A percentile compares a stretch with the other conserved stretches of the same genome.
These are phyloP conservation scores for Barbatosphaeria neglecta DNA, from an alignment of 495 filamentous ascomycete genomes.

Conservation along the genomic window DNA sequence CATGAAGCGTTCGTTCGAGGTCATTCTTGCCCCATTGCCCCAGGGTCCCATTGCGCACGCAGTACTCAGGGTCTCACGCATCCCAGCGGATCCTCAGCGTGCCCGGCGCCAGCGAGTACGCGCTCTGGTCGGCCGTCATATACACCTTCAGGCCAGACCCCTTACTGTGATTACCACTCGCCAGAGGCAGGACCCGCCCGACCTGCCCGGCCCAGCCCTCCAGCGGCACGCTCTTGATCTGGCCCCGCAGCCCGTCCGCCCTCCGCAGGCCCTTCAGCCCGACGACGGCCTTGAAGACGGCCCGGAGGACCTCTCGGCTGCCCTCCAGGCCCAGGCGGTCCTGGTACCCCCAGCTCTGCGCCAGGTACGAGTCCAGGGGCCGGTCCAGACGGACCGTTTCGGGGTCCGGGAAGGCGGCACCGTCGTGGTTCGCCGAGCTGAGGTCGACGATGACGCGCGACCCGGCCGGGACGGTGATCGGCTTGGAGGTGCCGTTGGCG, in stretches of 20 bases:
- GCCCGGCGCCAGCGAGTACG: conserved; percentile 54
- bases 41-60: no score
- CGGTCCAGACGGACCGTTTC: conserved; percentile 49
- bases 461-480: conserved; percentile 10
- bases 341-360: conserved; percentile 51
- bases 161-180: no score
- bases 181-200: conserved; percentile 3
- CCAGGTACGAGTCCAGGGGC: conserved; percentile 49
- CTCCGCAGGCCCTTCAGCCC: conserved; percentile 32
- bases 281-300: conserved; percentile 32
- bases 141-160: conserved; percentile 49
- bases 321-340: conserved; percentile 46
- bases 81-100: conserved; percentile 36
- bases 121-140: conserved; percentile 50
- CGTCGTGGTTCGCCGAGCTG: conserved; percentile 50
- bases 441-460: conserved; percentile 34
- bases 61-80: background rate
- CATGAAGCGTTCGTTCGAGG: no score
- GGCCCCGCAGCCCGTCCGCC: conserved; percentile 45
- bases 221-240: conserved; percentile 48
- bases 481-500: conserved; percentile 1
- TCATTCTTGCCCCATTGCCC: no score
- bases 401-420: conserved; percentile 51
- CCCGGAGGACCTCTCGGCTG: conserved; percentile 44
- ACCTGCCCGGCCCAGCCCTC: conserved; percentile 26